Evolutionary conservation across 2,329 filamentous ascomycete genomes (phyloP).

Genomic region (Chaetomiaceae sp.): DNA sequence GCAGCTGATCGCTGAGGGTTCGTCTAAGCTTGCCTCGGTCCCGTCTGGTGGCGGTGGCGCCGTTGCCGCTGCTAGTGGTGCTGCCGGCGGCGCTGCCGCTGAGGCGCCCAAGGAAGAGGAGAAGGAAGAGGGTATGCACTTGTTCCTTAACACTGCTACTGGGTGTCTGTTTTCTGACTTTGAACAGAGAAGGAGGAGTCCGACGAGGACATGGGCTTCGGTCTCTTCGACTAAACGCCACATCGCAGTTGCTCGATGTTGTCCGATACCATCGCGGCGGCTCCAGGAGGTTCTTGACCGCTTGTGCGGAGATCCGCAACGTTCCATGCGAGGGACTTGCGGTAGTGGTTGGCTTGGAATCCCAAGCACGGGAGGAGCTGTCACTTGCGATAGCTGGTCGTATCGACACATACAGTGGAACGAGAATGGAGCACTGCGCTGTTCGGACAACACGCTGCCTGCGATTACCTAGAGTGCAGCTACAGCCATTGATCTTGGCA

Average conservation of each 20-base stretch:
- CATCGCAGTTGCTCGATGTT: slow-evolving; percentile 1
- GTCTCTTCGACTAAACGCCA: slow-evolving; percentile 64
- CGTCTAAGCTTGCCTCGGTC: slow-evolving; percentile 93
- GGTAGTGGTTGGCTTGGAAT: slow-evolving; percentile 12
- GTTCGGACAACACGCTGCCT: too few species aligned
- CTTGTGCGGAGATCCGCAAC: slow-evolving; percentile 13
- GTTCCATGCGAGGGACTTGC: slow-evolving; percentile 7
- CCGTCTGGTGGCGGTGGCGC: slow-evolving; percentile 82
- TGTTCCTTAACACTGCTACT: too few species aligned
- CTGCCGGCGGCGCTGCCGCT: slow-evolving; percentile 59
- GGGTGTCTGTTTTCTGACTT: slow-evolving; percentile 24
- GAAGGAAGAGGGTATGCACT: slow-evolving; percentile 72
- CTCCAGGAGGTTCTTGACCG: slow-evolving; percentile 17
- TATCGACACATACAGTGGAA: slow-evolving; percentile 12
- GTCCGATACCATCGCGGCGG: slow-evolving; percentile 9
- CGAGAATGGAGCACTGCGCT: slow-evolving; percentile 13
- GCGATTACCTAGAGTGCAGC: too few species aligned
- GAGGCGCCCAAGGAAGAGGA: slow-evolving; percentile 58
- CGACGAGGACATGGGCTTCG: slow-evolving; percentile 72
- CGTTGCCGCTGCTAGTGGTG: slow-evolving; percentile 59
- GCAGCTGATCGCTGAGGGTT: slow-evolving; percentile 86
- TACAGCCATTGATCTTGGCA: too few species aligned
- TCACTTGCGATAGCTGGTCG: too few species aligned
- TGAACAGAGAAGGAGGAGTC: slow-evolving; percentile 58
- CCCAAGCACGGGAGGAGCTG: slow-evolving; percentile 2